Conservation (phyloP, 2,329 filamentous ascomycete genomes). For the Hypoxylon sp. region DNA sequence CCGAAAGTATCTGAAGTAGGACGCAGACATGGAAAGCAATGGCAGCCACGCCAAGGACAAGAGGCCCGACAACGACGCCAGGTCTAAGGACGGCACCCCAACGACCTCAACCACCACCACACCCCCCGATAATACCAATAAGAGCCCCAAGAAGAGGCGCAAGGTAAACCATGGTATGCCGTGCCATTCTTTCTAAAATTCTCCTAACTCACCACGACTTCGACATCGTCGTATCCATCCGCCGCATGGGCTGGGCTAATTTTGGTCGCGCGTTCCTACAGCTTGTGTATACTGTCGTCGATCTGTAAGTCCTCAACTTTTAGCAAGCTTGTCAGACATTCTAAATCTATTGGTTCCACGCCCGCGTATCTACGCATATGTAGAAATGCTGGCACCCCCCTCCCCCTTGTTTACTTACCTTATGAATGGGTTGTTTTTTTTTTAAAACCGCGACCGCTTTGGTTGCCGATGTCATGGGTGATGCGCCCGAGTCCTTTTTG, state of each 20-base stretch:
- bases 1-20: slow-evolving; percentile 52
- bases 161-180: slow-evolving; percentile 89
- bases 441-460: slow-evolving; percentile 38
- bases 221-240: slow-evolving; percentile 40
- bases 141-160: slow-evolving; percentile 85
- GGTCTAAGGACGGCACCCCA: slow-evolving; percentile 55
- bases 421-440: slow-evolving; percentile 30
- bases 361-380: slow-evolving; percentile 47
- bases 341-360: slow-evolving; percentile 53
- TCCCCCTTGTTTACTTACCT: slow-evolving; percentile 43
- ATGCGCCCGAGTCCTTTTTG: slow-evolving; percentile 45
- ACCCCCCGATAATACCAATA: slow-evolving; percentile 54
- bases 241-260: slow-evolving; percentile 56
- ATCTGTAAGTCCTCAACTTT: slow-evolving; percentile 77
- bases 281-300: slow-evolving; percentile 90
- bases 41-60: slow-evolving; percentile 58
- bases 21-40: slow-evolving; percentile 54
- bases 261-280: slow-evolving; percentile 66
- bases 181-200: slow-evolving; percentile 46
- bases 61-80: slow-evolving; percentile 58
- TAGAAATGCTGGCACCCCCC: slow-evolving; percentile 35
- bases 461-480: slow-evolving; percentile 43
- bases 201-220: slow-evolving; percentile 43
- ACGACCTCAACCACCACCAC: slow-evolving; percentile 50
- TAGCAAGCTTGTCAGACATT: slow-evolving; percentile 48